Conservation (phyloP, 148 eudicot species). For the Rhododendron mucronatum region DNA sequence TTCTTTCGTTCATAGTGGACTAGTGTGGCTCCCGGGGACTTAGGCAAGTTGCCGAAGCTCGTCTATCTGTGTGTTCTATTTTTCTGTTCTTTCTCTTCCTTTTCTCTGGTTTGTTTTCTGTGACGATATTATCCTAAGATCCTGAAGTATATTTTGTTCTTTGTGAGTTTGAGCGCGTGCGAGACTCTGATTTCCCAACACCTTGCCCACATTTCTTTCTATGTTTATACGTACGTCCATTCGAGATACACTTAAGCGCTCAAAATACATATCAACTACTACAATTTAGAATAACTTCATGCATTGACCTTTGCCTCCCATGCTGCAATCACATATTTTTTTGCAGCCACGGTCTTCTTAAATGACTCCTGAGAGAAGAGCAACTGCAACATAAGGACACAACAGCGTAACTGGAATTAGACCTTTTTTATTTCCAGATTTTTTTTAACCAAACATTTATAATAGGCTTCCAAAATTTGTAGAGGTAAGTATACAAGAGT, state of each 20-base stretch:
- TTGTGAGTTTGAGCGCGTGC: too few relatives aligned
- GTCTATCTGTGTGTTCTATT: too few relatives aligned
- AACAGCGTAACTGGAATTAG: background rate
- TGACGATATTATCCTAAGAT: too few relatives aligned
- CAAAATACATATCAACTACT: background rate
- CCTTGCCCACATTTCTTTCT: background rate
- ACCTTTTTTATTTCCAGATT: background rate
- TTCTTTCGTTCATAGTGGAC: too few relatives aligned
- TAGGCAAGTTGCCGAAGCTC: too few relatives aligned
- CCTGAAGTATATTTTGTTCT: too few relatives aligned
- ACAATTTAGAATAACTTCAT: slow-evolving; percentile 19
- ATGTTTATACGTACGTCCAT: background rate
- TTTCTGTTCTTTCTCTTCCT: too few relatives aligned
- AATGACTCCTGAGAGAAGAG: slow-evolving; percentile 43
- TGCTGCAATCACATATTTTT: slow-evolving; percentile 41
- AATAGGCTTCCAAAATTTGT: background rate
- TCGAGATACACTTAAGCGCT: background rate
- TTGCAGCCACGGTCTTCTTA: slow-evolving; percentile 41
- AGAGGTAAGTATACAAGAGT: background rate
- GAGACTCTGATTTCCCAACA: too few relatives aligned
- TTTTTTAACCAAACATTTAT: background rate
- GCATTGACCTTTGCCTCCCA: slow-evolving; percentile 60
- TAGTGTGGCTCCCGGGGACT: too few relatives aligned
- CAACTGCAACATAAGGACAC: slow-evolving; percentile 23
- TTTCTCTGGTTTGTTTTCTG: too few relatives aligned